These are phyloP conservation scores for Akebia trifoliata DNA, from an alignment of 164 flowering plant genomes.

Conservation along the genomic window DNA sequence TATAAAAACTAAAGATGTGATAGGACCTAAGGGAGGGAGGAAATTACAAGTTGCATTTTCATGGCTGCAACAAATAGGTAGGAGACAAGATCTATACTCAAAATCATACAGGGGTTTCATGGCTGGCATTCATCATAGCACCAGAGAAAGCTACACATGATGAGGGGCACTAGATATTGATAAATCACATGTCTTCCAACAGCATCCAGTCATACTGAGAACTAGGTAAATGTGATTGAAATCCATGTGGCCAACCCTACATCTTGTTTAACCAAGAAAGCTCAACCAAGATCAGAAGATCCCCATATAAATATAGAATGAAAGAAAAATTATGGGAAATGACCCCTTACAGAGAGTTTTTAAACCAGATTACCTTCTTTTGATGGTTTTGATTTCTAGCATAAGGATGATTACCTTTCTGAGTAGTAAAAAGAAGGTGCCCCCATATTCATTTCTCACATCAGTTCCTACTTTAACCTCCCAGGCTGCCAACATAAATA, in stretches of 20 bases:
- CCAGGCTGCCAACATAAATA: neutral
- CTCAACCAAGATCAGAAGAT: constrained; percentile 1
- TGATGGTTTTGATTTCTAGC: constrained; percentile 1
- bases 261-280: neutral
- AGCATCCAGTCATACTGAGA: neutral
- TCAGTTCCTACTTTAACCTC: neutral
- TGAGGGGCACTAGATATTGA: constrained; percentile 10
- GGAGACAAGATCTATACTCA: constrained; percentile 3
- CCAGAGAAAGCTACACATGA: constrained; percentile 2
- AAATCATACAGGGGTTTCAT: neutral
- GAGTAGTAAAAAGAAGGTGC: neutral
- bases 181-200: neutral
- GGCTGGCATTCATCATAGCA: constrained; percentile 2
- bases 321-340: neutral
- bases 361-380: constrained; percentile 1
- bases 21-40: constrained; percentile 2
- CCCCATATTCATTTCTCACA: neutral
- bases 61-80: constrained; percentile 6
- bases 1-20: constrained; percentile 3
- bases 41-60: constrained; percentile 3
- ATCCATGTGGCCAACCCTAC: neutral
- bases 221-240: neutral
- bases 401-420: neutral
- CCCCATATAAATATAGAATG: neutral
- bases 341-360: neutral